phyloP scores from a whole-genome alignment of 345 rosid genomes.

The Mallotus nudiflorus region DNA sequence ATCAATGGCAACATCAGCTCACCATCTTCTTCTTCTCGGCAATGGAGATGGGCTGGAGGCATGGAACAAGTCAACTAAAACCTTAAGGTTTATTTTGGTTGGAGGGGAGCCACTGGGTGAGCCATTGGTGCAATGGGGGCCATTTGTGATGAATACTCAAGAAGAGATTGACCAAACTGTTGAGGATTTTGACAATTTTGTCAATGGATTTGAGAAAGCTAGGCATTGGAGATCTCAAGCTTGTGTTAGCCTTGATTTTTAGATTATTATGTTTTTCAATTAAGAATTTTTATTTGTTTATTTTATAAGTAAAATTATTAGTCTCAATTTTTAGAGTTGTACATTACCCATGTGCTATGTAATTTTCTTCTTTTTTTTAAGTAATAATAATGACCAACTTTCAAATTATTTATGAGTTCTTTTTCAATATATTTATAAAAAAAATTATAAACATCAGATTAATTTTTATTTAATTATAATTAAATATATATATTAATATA shows the following conservation, averaged over 20 bases:
- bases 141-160: conserved; percentile 88
- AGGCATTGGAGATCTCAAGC: conserved; percentile 72
- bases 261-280: too few relatives aligned
- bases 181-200: conserved; percentile 67
- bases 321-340: neutral
- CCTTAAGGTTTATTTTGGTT: conserved; percentile 66
- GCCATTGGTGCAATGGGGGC: conserved; percentile 73
- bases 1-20: conserved; percentile 41
- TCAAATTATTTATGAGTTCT: too few relatives aligned
- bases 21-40: conserved; percentile 58
- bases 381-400: too few relatives aligned
- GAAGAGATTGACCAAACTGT: conserved; percentile 71
- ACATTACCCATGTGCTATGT: neutral
- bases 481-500: too few relatives aligned
- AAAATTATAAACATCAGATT: too few relatives aligned
- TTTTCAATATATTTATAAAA: too few relatives aligned
- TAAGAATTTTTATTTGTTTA: conserved; percentile 4
- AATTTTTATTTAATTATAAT: too few relatives aligned
- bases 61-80: conserved; percentile 63
- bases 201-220: conserved; percentile 85
- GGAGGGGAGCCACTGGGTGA: conserved; percentile 82
- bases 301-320: neutral
- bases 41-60: conserved; percentile 65
- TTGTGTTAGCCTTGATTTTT: conserved; percentile 45
- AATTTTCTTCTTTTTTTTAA: neutral